phyloP scores from a whole-genome alignment of 2,329 filamentous ascomycete genomes.

The Hypomyces rosellus region DNA sequence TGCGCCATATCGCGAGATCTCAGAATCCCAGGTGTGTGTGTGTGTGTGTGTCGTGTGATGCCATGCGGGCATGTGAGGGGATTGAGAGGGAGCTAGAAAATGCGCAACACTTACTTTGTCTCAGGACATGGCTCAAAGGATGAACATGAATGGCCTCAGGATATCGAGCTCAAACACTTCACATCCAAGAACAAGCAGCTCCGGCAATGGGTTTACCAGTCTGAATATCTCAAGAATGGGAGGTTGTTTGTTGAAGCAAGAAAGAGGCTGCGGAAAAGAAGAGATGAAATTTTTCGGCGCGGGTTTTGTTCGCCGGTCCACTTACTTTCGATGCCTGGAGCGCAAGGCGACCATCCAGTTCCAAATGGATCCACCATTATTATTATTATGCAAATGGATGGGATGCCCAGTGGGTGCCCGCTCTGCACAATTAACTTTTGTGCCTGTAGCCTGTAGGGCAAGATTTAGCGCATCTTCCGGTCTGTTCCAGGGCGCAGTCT shows the following conservation, averaged over 20 bases:
- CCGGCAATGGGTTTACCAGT: conserved; percentile 5
- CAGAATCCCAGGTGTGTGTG: no score
- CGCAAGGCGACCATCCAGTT: conserved; percentile 23
- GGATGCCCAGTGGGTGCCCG: no score
- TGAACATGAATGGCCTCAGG: conserved; percentile 9
- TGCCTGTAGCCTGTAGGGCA: no score
- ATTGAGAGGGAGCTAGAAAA: background rate
- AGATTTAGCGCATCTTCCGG: no score
- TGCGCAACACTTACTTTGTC: conserved; percentile 21
- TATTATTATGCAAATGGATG: no score
- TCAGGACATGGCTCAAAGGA: conserved; percentile 25
- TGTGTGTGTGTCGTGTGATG: background rate
- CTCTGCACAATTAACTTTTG: no score
- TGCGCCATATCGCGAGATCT: background rate
- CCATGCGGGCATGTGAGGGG: background rate
- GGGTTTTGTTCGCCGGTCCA: background rate
- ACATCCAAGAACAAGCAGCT: conserved; percentile 6
- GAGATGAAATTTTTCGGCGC: conserved; percentile 4
- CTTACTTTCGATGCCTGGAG: conserved; percentile 20
- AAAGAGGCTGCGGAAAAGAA: background rate
- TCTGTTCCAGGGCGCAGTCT: no score
- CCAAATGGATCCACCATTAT: no score
- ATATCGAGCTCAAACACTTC: conserved; percentile 4
- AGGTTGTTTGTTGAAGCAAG: background rate
- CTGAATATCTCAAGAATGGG: conserved; percentile 1